phyloP scores from a whole-genome alignment of 108 stramenopile genomes.

The Conticribra weissflogii region DNA sequence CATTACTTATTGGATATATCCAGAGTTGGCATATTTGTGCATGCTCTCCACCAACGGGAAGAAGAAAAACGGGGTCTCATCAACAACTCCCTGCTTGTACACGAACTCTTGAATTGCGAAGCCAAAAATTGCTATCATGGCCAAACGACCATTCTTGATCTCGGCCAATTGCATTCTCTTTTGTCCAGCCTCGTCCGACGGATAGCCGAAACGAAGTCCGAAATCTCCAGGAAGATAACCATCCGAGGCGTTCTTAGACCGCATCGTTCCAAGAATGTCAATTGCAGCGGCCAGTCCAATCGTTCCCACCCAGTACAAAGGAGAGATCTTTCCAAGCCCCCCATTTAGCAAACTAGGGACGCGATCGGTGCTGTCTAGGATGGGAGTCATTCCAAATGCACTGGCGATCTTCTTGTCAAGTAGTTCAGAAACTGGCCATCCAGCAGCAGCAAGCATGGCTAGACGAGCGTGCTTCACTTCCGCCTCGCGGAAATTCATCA shows the following conservation, averaged over 20 bases:
- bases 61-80: constrained; percentile 89
- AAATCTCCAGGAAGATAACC: constrained; percentile 80
- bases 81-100: constrained; percentile 71
- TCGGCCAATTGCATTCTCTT: constrained; percentile 77
- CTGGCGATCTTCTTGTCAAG: constrained; percentile 79
- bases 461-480: constrained; percentile 93
- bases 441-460: constrained; percentile 90
- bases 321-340: constrained; percentile 84
- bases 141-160: constrained; percentile 92
- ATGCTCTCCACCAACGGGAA: constrained; percentile 69
- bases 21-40: constrained; percentile 74
- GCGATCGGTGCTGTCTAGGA: constrained; percentile 67
- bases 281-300: constrained; percentile 71
- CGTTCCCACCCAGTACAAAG: constrained; percentile 79
- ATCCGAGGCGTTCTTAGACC: constrained; percentile 40
- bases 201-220: constrained; percentile 65
- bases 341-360: constrained; percentile 87
- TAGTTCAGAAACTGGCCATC: constrained; percentile 87
- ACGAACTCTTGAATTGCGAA: constrained; percentile 88
- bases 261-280: constrained; percentile 66
- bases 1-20: constrained; percentile 68
- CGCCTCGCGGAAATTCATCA: constrained; percentile 72
- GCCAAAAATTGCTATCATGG: constrained; percentile 89
- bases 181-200: constrained; percentile 59
- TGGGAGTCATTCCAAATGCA: constrained; percentile 50